Percentiles rank a stretch among this genome's conserved stretches.
Conservation (phyloP, 352 stramenopile genomes). For the Nothophytophthora sp. region DNA sequence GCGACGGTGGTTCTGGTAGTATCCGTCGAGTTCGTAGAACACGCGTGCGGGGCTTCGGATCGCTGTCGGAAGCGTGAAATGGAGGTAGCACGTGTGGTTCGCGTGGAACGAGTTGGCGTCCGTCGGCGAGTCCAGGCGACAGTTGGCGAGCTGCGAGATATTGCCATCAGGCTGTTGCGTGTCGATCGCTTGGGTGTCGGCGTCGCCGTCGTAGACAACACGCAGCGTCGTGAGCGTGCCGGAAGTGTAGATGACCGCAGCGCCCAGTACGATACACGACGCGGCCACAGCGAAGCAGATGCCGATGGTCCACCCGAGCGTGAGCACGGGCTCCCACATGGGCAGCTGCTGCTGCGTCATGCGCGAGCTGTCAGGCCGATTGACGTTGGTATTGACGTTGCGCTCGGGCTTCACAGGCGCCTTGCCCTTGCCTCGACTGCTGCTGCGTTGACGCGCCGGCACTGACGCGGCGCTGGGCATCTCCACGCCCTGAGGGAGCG, state of each 20-base stretch:
- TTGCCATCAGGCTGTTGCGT: conserved; percentile 33
- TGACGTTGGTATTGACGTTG: conserved; percentile 21
- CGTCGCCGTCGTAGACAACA: conserved; percentile 60
- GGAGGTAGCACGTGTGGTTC: conserved; percentile 74
- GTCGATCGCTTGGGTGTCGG: conserved; percentile 2
- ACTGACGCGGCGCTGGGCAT: conserved; percentile 11
- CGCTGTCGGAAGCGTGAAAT: conserved; percentile 50
- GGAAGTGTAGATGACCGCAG: conserved; percentile 51
- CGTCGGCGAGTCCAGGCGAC: conserved; percentile 32
- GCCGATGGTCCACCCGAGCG: conserved; percentile 56
- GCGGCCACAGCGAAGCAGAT: conserved; percentile 49
- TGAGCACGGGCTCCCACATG: conserved; percentile 80
- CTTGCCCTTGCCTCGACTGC: conserved; percentile 19
- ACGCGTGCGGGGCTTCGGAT: conserved; percentile 39
- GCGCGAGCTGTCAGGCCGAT: conserved; percentile 52
- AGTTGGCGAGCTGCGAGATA: conserved; percentile 50
- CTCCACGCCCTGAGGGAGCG: conserved; percentile 17
- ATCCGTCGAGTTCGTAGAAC: conserved; percentile 69
- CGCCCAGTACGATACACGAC: conserved; percentile 47
- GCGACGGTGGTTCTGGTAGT: conserved; percentile 74
- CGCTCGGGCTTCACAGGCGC: background rate
- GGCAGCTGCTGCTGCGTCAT: conserved; percentile 68
- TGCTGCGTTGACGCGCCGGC: conserved; percentile 12
- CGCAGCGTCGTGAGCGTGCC: conserved; percentile 51
- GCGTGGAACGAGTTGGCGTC: conserved; percentile 70